Base-by-base conservation (phyloP, 1,139 yeast genomes). In the Hansenula anomala region DNA sequence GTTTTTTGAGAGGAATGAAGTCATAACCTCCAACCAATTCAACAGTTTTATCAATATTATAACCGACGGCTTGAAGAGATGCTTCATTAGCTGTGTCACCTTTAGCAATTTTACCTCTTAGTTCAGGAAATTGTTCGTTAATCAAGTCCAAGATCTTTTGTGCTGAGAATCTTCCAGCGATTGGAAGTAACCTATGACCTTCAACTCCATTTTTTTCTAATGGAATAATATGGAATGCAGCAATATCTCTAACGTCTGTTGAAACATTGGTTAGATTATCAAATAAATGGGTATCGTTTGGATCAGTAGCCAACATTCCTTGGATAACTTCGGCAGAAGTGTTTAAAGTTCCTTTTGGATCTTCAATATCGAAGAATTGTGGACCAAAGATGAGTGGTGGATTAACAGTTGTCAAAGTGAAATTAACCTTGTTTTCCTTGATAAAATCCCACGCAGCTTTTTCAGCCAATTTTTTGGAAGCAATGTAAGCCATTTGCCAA, bases 401-500 rank as follows among this genome's bases (percentile, higher is more conserved):
- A 43, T 64, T 63, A 4, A 73, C 63, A 4, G 67, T 59, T 12
- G 67, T 51, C 22, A 75, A 47, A 12, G 58, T 55, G 45, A 73
- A 74, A 4, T 17, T 20, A 25, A 62, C 52, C 4, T 49, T 42
- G 19, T 49, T 42, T 30, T 48, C 48, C 36, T 63, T 54, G 26
- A 69, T 54, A 43, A 68, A 73, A 2, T 71, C 67, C 79, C 80
- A 72, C 2, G 73, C 76, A n/a, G 73, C 70, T 43, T 55, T 55
- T 54, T 74, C 80, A 18, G 77, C 74, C 44, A 62, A 60, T 14
- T 61, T 65, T 51, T 74, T 74, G 10, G 78, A 69, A 1, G 66
- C 73, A 9, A 7, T 6, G 15, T 30, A 30, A 15, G 26, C 33
- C 2, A 4, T 10, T 3, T 9, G 3, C 8, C 9, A 10, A 10